These are phyloP conservation scores for Hippophae tibetana DNA, from an alignment of 306 rosid genomes.

Conservation along the genomic window DNA sequence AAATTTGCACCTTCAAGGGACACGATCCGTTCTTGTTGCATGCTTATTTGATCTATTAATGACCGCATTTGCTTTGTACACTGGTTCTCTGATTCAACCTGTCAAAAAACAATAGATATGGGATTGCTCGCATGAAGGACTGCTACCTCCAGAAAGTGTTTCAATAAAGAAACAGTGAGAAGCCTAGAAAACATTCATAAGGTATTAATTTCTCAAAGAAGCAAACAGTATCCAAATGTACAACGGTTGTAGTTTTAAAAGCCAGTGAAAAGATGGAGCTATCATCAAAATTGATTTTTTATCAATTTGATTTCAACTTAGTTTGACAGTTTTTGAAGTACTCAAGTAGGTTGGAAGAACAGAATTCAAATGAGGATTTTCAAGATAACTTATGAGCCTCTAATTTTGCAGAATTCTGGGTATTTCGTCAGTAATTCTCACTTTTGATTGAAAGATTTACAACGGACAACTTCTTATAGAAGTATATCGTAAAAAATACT, in stretches of 20 bases:
- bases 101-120: conserved; percentile 15
- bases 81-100: conserved; percentile 75
- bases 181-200: background rate
- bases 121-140: background rate
- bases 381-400: no score
- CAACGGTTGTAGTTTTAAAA: background rate
- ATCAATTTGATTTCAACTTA: background rate
- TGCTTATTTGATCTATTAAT: conserved; percentile 77
- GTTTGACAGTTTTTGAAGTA: background rate
- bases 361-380: background rate
- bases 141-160: background rate
- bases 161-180: background rate
- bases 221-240: background rate
- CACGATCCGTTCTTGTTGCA: conserved; percentile 75
- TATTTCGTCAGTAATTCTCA: no score
- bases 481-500: no score
- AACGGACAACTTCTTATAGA: no score
- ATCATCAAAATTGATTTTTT: background rate
- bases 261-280: background rate
- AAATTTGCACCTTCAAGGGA: conserved; percentile 51
- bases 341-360: background rate
- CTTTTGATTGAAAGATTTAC: no score
- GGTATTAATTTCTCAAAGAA: background rate
- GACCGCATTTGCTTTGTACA: conserved; percentile 68
- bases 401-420: no score